Evolutionary conservation across 306 rosid species (phyloP).

Genomic region (Mucuna pruriens): DNA sequence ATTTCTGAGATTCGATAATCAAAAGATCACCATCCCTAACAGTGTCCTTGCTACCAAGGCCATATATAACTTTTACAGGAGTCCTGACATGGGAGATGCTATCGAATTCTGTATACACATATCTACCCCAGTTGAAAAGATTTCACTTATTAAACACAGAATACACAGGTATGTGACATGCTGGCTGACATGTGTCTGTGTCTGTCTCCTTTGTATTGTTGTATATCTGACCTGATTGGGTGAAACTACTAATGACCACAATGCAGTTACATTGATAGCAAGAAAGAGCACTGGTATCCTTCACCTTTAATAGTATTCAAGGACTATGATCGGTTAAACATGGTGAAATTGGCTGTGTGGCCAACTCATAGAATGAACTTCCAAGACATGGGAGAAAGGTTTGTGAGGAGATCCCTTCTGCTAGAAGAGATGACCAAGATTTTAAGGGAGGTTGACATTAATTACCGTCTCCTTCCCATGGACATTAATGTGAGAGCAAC

Average conservation of each 20-base stretch:
- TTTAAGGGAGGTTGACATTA: constrained; percentile 77
- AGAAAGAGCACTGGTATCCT: constrained; percentile 91
- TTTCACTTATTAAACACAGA: constrained; percentile 65
- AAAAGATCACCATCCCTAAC: constrained; percentile 68
- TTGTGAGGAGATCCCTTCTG: constrained; percentile 60
- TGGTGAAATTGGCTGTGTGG: constrained; percentile 70
- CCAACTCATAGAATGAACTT: constrained; percentile 76
- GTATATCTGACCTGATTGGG: not conserved
- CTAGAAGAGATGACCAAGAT: constrained; percentile 81
- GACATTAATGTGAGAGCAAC: constrained; percentile 66
- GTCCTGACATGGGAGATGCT: constrained; percentile 91
- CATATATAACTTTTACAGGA: constrained; percentile 80
- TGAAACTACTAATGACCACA: not conserved
- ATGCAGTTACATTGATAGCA: constrained; percentile 78
- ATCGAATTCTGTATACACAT: constrained; percentile 76
- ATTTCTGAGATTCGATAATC: constrained; percentile 77
- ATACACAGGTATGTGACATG: constrained; percentile 66
- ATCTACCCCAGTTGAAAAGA: constrained; percentile 77
- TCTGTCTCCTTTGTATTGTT: not conserved
- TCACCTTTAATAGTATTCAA: constrained; percentile 62
- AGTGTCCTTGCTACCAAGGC: constrained; percentile 73
- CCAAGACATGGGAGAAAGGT: constrained; percentile 90
- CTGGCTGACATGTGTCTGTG: not conserved
- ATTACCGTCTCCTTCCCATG: constrained; percentile 68
- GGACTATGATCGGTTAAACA: constrained; percentile 62